Conservation (phyloP, 1,284 basidiomycete species). For the Rhodofomes roseus region DNA sequence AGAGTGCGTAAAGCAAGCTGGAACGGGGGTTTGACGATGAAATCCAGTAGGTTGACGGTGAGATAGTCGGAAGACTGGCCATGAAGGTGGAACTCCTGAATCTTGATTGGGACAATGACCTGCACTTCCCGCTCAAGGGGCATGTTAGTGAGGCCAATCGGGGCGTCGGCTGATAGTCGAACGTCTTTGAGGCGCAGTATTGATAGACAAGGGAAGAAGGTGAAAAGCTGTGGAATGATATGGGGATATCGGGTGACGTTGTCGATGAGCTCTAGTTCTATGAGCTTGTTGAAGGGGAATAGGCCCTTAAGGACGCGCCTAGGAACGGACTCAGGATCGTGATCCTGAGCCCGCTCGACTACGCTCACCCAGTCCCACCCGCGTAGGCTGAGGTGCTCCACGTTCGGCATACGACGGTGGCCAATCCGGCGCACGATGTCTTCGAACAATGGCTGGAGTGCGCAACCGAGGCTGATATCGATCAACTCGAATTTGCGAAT, state of each 20-base stretch:
- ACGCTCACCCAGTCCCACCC: background rate
- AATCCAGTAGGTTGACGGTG: background rate
- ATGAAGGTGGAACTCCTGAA: background rate
- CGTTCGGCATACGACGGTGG: background rate
- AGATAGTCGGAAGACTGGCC: background rate
- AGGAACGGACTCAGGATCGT: background rate
- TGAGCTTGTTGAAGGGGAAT: background rate
- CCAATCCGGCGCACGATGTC: background rate
- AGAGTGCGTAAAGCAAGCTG: too few species aligned
- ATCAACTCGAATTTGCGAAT: background rate
- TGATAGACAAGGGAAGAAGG: background rate
- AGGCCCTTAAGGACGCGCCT: background rate
- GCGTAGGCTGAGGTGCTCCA: background rate
- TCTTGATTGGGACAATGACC: background rate
- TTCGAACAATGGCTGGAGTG: background rate
- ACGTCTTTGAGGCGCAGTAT: background rate
- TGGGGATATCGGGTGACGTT: background rate
- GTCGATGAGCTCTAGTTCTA: background rate
- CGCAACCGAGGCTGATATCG: background rate
- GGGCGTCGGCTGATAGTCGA: background rate
- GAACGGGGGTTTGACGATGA: too few species aligned
- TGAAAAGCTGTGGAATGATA: background rate
- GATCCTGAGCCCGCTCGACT: background rate
- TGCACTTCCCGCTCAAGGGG: background rate
- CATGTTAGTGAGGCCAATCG: background rate